Evolutionary conservation across 345 rosid species (phyloP).

Genomic region (Eucalyptus tenuipes): DNA sequence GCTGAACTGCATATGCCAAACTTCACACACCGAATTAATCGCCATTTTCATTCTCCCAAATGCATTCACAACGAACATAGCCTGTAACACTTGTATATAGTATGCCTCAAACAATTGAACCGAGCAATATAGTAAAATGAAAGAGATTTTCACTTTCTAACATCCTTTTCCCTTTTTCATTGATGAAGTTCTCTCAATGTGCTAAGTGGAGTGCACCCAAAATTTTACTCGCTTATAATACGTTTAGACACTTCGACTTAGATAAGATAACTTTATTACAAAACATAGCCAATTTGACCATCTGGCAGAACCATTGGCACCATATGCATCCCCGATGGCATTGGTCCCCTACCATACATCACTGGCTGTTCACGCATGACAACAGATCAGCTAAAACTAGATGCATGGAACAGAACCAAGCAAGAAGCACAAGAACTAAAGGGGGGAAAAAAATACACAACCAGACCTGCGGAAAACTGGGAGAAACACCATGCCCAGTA

Average conservation of each 20-base stretch:
- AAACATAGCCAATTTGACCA: conserved; percentile 91
- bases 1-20: not conserved
- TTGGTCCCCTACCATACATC: conserved; percentile 89
- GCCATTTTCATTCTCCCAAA: not conserved
- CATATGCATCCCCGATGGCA: conserved; percentile 97
- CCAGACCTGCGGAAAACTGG: conserved; percentile 66
- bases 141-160: too few relatives aligned
- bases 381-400: not conserved
- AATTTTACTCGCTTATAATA: too few relatives aligned
- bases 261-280: not conserved
- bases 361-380: conserved; percentile 41
- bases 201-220: too few relatives aligned
- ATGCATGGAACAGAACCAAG: not conserved
- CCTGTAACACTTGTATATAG: too few relatives aligned
- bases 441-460: not conserved
- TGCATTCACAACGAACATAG: too few relatives aligned
- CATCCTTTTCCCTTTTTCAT: too few relatives aligned
- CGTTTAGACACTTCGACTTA: too few relatives aligned
- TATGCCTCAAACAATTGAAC: too few relatives aligned
- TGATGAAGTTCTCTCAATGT: too few relatives aligned
- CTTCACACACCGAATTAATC: not conserved
- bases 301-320: conserved; percentile 99
- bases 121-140: too few relatives aligned
- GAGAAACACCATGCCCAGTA: conserved; percentile 55
- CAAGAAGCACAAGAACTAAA: not conserved